phyloP scores from a whole-genome alignment of 108 stramenopile genomes.

The Tribonema minus region DNA sequence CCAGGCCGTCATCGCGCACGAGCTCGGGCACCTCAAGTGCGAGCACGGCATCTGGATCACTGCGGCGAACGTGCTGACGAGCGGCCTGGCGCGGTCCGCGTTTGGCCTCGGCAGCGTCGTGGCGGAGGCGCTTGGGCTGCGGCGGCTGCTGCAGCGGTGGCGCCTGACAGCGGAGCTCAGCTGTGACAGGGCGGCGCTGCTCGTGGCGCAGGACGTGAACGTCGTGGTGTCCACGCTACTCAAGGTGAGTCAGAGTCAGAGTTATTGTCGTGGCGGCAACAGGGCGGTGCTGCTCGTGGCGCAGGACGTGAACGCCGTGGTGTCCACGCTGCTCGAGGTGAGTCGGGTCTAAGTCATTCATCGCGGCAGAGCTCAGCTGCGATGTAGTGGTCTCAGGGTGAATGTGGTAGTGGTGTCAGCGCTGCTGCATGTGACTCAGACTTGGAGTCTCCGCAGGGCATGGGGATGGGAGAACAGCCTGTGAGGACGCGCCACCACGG shows the following conservation, averaged over 20 bases:
- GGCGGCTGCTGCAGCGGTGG: conserved; percentile 57
- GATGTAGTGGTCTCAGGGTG: too few relatives aligned
- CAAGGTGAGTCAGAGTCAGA: too few relatives aligned
- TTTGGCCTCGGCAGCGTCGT: conserved; percentile 9
- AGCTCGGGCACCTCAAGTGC: conserved; percentile 72
- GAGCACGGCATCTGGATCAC: conserved; percentile 71
- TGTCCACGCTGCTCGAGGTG: conserved; percentile 66
- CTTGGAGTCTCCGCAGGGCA: too few relatives aligned
- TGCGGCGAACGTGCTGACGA: conserved; percentile 14
- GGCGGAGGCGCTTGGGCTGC: conserved; percentile 51
- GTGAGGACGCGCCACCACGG: too few relatives aligned
- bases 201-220: conserved; percentile 65
- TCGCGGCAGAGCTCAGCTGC: too few relatives aligned
- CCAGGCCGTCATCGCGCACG: conserved; percentile 68
- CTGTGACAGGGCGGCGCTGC: conserved; percentile 68
- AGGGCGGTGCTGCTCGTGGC: conserved; percentile 66
- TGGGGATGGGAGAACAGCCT: too few relatives aligned
- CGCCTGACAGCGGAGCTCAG: conserved; percentile 70
- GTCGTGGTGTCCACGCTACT: conserved; percentile 64
- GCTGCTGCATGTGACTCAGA: too few relatives aligned
- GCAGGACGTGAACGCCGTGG: conserved; percentile 64
- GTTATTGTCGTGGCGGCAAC: too few relatives aligned
- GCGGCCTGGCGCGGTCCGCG: conserved; percentile 11
- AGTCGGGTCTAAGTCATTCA: too few relatives aligned
- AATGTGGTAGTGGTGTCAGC: too few relatives aligned